These are phyloP conservation scores for Immersiporthe knoxdaviesiana DNA, from an alignment of 2,329 filamentous ascomycete genomes.

Conservation along the genomic window DNA sequence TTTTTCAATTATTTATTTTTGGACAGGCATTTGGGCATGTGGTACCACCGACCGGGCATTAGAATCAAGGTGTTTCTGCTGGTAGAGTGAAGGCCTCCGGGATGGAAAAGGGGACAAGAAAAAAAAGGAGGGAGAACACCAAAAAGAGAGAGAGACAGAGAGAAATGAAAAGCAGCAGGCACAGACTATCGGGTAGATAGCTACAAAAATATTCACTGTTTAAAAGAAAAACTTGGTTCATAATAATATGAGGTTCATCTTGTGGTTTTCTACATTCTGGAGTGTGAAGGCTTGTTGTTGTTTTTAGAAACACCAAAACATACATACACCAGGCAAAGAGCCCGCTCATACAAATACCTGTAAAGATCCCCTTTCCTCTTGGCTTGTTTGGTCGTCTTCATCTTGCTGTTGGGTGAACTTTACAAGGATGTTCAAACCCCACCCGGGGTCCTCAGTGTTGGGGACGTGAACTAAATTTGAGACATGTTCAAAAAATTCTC, in stretches of 20 bases:
- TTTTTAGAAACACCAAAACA: not conserved
- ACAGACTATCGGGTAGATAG: conserved; percentile 9
- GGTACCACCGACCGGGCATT: conserved; percentile 5
- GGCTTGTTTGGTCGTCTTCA: not conserved
- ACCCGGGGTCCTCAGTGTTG: too few species aligned
- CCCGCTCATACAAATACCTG: not conserved
- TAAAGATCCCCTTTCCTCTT: not conserved
- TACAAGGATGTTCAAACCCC: too few species aligned
- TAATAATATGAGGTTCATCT: not conserved
- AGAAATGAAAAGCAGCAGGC: not conserved
- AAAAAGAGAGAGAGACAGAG: not conserved
- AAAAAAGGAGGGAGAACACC: not conserved
- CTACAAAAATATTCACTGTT: conserved; percentile 3
- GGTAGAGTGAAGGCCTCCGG: conserved; percentile 1
- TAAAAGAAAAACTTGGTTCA: not conserved
- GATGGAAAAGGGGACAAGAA: too few species aligned
- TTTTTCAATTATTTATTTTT: not conserved
- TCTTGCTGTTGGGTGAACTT: not conserved
- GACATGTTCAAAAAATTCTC: too few species aligned
- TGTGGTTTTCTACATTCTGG: not conserved
- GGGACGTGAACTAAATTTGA: too few species aligned
- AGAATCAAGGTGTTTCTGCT: conserved; percentile 3
- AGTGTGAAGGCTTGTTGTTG: not conserved
- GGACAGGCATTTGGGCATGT: conserved; percentile 14
- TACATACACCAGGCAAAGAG: too few species aligned